These are phyloP conservation scores for Russula brevipes DNA, from an alignment of 768 basidiomycete species.

Conservation along the genomic window DNA sequence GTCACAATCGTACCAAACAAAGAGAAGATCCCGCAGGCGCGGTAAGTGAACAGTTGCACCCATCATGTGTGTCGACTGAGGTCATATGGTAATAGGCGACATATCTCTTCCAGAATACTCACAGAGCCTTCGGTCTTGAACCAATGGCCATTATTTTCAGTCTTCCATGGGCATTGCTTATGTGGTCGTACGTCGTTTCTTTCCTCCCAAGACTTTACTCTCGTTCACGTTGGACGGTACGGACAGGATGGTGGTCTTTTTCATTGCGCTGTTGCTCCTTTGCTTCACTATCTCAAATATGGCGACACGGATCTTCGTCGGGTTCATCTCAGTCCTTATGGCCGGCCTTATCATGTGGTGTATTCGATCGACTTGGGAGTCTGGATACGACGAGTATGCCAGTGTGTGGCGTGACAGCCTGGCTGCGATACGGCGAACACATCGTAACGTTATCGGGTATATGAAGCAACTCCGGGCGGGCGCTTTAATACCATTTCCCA, in stretches of 20 bases:
- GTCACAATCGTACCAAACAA: constrained; percentile 14
- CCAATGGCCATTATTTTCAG: constrained; percentile 49
- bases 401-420: too few species aligned
- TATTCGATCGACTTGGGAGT: neutral
- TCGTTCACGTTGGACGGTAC: neutral
- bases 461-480: too few species aligned
- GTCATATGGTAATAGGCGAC: constrained; percentile 18
- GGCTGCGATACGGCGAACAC: too few species aligned
- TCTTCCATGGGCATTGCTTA: constrained; percentile 50
- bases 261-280: constrained; percentile 15
- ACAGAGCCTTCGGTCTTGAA: constrained; percentile 42
- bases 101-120: constrained; percentile 28
- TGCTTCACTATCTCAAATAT: constrained; percentile 2
- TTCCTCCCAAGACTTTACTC: neutral
- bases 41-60: neutral
- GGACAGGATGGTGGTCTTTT: constrained; percentile 13
- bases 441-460: too few species aligned
- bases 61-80: neutral
- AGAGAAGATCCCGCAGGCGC: constrained; percentile 5
- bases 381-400: too few species aligned
- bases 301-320: constrained; percentile 7
- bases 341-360: neutral
- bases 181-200: constrained; percentile 53
- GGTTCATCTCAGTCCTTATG: neutral
- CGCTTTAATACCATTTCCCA: too few species aligned